A percentile compares a stretch with the other conserved stretches of the same genome.
phyloP scores from a whole-genome alignment of 1,139 yeast genomes.

The Geotrichum aggregatum region DNA sequence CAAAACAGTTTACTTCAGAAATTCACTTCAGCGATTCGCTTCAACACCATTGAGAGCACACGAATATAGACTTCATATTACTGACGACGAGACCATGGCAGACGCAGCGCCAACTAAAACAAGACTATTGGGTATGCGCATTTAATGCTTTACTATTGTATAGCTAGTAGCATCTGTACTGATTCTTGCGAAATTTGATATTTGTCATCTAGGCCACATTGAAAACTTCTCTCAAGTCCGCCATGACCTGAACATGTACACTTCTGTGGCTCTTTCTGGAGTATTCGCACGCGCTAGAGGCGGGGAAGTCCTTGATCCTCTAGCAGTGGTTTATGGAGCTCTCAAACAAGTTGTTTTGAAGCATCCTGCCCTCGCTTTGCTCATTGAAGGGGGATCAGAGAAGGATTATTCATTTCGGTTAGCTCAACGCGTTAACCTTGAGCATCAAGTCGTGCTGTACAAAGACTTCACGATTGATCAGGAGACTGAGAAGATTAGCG shows the following conservation, averaged over 20 bases:
- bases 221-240: slow-evolving; percentile 7
- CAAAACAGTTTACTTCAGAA: too few species aligned
- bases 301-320: not conserved
- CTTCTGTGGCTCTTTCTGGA: slow-evolving; percentile 8
- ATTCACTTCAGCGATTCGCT: too few species aligned
- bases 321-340: slow-evolving; percentile 1
- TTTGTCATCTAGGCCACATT: not conserved
- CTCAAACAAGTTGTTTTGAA: not conserved
- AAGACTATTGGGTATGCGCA: slow-evolving; percentile 6
- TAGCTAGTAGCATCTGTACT: not conserved
- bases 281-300: not conserved
- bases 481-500: not conserved
- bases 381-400: not conserved
- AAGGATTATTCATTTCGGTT: slow-evolving; percentile 1
- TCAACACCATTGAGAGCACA: too few species aligned
- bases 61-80: too few species aligned
- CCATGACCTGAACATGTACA: slow-evolving; percentile 12
- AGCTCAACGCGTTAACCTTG: slow-evolving; percentile 6
- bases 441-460: slow-evolving; percentile 6
- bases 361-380: slow-evolving; percentile 6
- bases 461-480: not conserved
- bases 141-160: not conserved
- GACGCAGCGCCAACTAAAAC: not conserved
- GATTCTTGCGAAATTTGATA: too few species aligned
- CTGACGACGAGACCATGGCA: too few species aligned